Evolutionary conservation across 2,329 filamentous ascomycete genomes (phyloP).

Genomic region (Claviceps purpurea): DNA sequence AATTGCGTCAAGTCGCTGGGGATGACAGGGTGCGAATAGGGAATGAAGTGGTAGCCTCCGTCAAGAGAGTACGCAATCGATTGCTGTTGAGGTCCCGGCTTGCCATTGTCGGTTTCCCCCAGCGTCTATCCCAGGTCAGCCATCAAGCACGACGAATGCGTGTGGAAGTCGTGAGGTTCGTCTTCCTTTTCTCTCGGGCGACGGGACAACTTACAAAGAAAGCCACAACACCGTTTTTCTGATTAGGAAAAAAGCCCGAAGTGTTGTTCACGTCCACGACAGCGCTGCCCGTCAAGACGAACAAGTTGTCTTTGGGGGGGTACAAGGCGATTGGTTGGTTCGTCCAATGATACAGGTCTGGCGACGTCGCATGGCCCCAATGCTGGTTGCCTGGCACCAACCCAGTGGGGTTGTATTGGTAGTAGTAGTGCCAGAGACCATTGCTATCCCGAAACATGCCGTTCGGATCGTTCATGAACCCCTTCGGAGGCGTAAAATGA

Average conservation of each 20-base stretch:
- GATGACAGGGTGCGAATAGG: conserved; percentile 46
- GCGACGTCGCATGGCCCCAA: conserved; percentile 53
- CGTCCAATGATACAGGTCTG: conserved; percentile 10
- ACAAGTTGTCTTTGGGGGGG: conserved; percentile 28
- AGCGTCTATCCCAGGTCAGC: conserved; percentile 11
- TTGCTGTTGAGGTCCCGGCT: conserved; percentile 31
- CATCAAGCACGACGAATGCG: too few relatives aligned
- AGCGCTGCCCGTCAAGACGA: conserved; percentile 39
- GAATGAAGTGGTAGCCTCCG: too few relatives aligned
- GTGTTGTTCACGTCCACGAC: conserved; percentile 52
- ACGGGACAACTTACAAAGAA: conserved; percentile 17
- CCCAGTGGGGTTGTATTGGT: conserved; percentile 37
- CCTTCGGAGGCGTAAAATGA: conserved; percentile 2
- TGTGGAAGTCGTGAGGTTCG: not conserved
- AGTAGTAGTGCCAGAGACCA: conserved; percentile 50
- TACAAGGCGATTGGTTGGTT: conserved; percentile 51
- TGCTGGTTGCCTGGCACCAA: conserved; percentile 45
- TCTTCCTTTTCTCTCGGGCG: too few relatives aligned
- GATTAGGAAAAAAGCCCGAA: conserved; percentile 22
- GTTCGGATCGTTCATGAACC: conserved; percentile 3
- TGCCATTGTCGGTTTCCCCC: conserved; percentile 5
- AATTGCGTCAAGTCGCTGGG: conserved; percentile 40
- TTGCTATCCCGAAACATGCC: conserved; percentile 32
- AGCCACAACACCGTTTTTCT: too few relatives aligned
- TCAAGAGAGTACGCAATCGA: conserved; percentile 29